Percentiles rank a stretch among this genome's conserved stretches.
Conservation (phyloP, 1,284 basidiomycete species). For the Pseudozyma flocculosa region DNA sequence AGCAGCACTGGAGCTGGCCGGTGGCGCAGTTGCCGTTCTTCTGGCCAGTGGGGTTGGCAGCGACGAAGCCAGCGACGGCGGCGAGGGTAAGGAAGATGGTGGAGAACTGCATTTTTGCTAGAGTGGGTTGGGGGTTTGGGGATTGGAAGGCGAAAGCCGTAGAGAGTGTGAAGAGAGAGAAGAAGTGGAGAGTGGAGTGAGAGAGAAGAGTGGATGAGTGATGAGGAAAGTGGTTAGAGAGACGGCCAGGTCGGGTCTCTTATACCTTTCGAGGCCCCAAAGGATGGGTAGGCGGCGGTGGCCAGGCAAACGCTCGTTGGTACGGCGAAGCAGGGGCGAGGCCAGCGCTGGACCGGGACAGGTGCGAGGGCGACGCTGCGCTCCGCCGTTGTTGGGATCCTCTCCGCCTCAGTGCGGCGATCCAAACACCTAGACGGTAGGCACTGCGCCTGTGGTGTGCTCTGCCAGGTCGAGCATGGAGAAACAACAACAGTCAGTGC, state of each 20-base stretch:
- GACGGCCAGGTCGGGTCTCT: constrained; percentile 16
- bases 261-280: constrained; percentile 31
- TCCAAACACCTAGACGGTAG: no score
- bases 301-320: no score
- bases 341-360: no score
- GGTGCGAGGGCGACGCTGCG: no score
- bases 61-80: constrained; percentile 33
- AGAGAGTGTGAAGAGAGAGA: constrained; percentile 13
- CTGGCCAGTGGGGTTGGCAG: constrained; percentile 21
- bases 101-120: constrained; percentile 47
- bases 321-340: no score
- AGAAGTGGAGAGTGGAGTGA: constrained; percentile 19
- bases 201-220: constrained; percentile 39
- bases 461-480: no score
- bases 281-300: no score
- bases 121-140: constrained; percentile 1
- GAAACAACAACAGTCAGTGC: no score
- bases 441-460: no score
- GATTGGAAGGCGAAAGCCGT: constrained; percentile 24
- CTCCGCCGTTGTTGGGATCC: no score
- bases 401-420: no score
- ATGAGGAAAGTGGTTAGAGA: constrained; percentile 28
- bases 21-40: constrained; percentile 30
- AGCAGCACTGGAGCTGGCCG: constrained; percentile 40
- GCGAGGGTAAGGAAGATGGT: constrained; percentile 36